phyloP scores from a whole-genome alignment of 2,329 filamentous ascomycete genomes.

The Fusarium burgessii region DNA sequence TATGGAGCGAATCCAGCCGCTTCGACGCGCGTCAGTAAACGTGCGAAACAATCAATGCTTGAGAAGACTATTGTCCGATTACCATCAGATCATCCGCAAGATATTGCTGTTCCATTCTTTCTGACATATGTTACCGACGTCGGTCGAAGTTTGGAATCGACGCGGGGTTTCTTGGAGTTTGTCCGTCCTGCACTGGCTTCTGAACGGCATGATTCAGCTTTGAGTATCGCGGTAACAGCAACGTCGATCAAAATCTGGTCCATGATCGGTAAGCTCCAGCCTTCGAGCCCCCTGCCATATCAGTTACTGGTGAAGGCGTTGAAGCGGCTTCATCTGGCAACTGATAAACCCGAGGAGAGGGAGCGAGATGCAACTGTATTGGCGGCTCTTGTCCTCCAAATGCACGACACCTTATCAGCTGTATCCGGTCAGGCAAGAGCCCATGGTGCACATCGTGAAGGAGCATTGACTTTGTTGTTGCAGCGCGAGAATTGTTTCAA shows the following conservation, averaged over 20 bases:
- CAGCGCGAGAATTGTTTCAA: background rate
- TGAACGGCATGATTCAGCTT: constrained; percentile 4
- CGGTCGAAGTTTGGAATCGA: constrained; percentile 25
- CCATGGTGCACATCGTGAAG: constrained; percentile 14
- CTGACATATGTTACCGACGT: constrained; percentile 28
- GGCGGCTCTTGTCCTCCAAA: constrained; percentile 23
- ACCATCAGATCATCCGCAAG: background rate
- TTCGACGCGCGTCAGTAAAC: background rate
- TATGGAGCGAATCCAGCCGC: background rate
- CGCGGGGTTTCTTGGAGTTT: constrained; percentile 32
- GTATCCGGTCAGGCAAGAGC: constrained; percentile 1
- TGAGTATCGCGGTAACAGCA: constrained; percentile 10
- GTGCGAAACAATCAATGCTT: rapidly evolving
- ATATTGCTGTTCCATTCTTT: constrained; percentile 26
- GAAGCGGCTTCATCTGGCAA: constrained; percentile 1
- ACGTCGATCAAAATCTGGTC: constrained; percentile 14
- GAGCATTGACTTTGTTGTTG: constrained; percentile 17
- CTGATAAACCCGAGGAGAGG: background rate
- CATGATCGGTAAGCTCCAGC: background rate
- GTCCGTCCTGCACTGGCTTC: constrained; percentile 10
- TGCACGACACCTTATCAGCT: constrained; percentile 25
- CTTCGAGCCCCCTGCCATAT: rapidly evolving
- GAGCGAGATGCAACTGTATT: constrained; percentile 13
- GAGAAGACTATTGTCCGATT: background rate
- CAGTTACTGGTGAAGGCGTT: constrained; percentile 12